Conservation (phyloP, 225 moss, liverwort and hornwort species). For the Lunularia cruciata region DNA sequence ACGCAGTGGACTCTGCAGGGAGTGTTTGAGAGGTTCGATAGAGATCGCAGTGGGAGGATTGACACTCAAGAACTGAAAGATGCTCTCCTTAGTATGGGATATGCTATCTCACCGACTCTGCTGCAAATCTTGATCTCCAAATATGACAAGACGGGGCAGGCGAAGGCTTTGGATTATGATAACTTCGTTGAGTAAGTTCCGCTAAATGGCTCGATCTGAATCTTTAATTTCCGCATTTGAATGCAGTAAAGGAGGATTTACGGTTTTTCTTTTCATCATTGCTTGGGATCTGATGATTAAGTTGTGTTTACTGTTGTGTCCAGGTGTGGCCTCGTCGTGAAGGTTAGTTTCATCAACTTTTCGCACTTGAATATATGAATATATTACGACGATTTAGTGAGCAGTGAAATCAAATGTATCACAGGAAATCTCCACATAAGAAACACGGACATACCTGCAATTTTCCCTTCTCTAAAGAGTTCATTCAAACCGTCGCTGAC, state of each 20-base stretch:
- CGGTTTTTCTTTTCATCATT: not conserved
- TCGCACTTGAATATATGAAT: not conserved
- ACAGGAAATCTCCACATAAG: not conserved
- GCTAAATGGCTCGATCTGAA: not conserved
- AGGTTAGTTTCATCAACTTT: slow-evolving; percentile 34
- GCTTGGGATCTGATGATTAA: slow-evolving; percentile 5
- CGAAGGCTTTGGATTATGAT: slow-evolving; percentile 83
- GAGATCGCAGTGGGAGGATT: slow-evolving; percentile 82
- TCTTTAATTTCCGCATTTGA: not conserved
- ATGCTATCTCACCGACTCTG: slow-evolving; percentile 62
- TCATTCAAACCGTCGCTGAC: not conserved
- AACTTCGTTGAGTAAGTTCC: slow-evolving; percentile 74
- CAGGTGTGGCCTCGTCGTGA: slow-evolving; percentile 90
- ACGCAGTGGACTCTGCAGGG: slow-evolving; percentile 40
- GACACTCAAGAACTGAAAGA: slow-evolving; percentile 69
- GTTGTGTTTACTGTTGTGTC: not conserved
- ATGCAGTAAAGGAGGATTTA: not conserved
- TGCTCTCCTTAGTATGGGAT: slow-evolving; percentile 80
- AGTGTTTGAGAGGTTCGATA: slow-evolving; percentile 79
- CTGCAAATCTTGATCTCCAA: slow-evolving; percentile 81
- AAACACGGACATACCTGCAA: no score
- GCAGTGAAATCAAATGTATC: not conserved
- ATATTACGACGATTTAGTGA: not conserved
- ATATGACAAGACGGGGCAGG: slow-evolving; percentile 74
- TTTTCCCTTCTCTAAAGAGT: no score